These are phyloP conservation scores for Avena atlantica DNA, from an alignment of 176 grass and related monocot genomes.

Conservation along the genomic window DNA sequence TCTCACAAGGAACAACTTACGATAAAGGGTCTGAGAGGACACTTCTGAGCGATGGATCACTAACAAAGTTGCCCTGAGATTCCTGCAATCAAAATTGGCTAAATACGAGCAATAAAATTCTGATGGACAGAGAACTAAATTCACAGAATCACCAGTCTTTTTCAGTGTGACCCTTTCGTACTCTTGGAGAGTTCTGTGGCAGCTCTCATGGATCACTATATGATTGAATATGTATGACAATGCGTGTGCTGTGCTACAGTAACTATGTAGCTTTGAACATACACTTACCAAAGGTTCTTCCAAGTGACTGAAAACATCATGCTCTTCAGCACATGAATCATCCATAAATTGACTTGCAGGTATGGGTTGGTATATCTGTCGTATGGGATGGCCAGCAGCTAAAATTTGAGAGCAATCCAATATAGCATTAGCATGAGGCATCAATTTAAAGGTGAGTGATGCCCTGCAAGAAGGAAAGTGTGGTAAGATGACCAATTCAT, in stretches of 20 bases:
- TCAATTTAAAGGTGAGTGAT: constrained; percentile 78
- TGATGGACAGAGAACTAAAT: background rate
- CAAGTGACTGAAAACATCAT: constrained; percentile 51
- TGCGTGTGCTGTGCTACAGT: background rate
- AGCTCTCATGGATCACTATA: constrained; percentile 9
- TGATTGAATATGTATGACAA: background rate
- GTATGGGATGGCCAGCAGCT: constrained; percentile 65
- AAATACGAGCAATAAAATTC: constrained; percentile 23
- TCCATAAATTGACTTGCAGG: constrained; percentile 73
- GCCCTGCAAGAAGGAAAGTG: constrained; percentile 51
- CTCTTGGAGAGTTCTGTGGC: background rate
- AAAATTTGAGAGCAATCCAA: constrained; percentile 79
- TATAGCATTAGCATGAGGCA: constrained; percentile 73
- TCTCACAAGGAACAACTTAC: constrained; percentile 57
- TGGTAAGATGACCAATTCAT: background rate
- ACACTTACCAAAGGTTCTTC: constrained; percentile 68
- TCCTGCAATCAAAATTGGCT: constrained; percentile 54
- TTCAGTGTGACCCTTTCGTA: background rate
- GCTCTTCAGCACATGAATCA: constrained; percentile 60
- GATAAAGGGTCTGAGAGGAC: constrained; percentile 85
- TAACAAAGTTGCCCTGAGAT: constrained; percentile 53
- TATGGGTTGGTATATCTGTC: constrained; percentile 72
- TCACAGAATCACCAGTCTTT: background rate
- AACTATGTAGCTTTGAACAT: constrained; percentile 32
- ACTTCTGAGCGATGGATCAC: constrained; percentile 75